Evolutionary conservation across 2,329 filamentous ascomycete genomes (phyloP).

Genomic region (Sporothrix phasma): DNA sequence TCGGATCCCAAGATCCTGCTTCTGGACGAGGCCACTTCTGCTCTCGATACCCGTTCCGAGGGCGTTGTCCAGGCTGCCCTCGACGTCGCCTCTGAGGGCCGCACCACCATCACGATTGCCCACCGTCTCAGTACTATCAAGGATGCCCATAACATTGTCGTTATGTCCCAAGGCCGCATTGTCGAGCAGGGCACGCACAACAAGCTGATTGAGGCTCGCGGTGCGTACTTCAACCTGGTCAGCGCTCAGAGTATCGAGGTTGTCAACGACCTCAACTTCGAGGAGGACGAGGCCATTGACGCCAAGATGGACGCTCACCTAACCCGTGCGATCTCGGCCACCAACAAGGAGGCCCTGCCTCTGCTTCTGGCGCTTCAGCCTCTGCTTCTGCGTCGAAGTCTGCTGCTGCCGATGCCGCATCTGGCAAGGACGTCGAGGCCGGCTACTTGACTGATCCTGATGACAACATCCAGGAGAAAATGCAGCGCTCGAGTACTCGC

Average conservation of each 20-base stretch:
- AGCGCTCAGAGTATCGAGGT: slow-evolving; percentile 74
- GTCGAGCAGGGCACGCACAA: slow-evolving; percentile 88
- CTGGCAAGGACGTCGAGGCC: slow-evolving; percentile 3
- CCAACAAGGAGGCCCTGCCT: slow-evolving; percentile 26
- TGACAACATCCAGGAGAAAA: slow-evolving; percentile 49
- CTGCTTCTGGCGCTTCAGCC: background rate
- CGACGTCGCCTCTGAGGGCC: slow-evolving; percentile 71
- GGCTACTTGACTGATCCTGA: slow-evolving; percentile 46
- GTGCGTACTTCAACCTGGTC: slow-evolving; percentile 76
- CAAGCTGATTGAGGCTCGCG: slow-evolving; percentile 57
- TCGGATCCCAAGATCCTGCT: slow-evolving; percentile 86
- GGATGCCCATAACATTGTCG: slow-evolving; percentile 90
- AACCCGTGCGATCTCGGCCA: slow-evolving; percentile 35
- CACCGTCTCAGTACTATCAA: slow-evolving; percentile 92
- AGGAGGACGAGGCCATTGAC: slow-evolving; percentile 42
- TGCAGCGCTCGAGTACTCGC: slow-evolving; percentile 44
- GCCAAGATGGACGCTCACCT: slow-evolving; percentile 43
- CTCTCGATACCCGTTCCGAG: slow-evolving; percentile 89
- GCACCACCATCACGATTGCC: slow-evolving; percentile 93
- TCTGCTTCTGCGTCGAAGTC: background rate
- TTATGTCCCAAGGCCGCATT: slow-evolving; percentile 77
- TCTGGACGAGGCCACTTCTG: slow-evolving; percentile 89
- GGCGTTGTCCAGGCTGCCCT: slow-evolving; percentile 88
- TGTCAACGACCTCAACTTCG: slow-evolving; percentile 42
- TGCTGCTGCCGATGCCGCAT: background rate